Conservation (phyloP, 116 monocot genomes). For the Iris pallida region DNA sequence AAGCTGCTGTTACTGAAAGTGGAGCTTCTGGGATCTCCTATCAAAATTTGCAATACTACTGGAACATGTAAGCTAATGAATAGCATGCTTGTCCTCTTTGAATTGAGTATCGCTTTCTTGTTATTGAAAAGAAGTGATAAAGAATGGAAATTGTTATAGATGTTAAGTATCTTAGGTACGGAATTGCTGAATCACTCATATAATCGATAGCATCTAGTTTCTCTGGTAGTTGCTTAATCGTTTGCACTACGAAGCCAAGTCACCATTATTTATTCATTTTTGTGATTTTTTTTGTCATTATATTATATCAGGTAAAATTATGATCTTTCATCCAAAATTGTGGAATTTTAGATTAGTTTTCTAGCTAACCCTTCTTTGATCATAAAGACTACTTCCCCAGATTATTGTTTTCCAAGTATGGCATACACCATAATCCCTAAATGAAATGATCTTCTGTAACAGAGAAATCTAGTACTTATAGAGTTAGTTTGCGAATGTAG, state of each 20-base stretch:
- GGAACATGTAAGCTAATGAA: conserved; percentile 51
- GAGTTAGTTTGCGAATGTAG: no score
- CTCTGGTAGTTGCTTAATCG: not conserved
- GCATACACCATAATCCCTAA: no score
- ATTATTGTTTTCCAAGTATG: no score
- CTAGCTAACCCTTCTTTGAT: no score
- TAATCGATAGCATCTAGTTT: not conserved
- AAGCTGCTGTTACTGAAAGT: conserved; percentile 42
- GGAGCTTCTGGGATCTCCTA: conserved; percentile 45
- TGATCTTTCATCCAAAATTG: no score
- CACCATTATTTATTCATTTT: no score
- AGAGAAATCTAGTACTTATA: no score
- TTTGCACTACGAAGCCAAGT: not conserved
- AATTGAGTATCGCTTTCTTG: not conserved
- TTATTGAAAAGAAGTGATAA: not conserved
- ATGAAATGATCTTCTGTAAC: no score
- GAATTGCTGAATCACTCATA: not conserved
- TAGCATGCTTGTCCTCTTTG: not conserved
- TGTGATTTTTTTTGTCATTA: no score
- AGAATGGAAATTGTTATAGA: not conserved
- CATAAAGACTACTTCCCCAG: no score
- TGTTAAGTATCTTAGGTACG: not conserved
- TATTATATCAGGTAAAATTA: no score
- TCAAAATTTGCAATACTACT: conserved; percentile 48
- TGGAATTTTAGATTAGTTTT: no score